phyloP scores from a whole-genome alignment of 129 eudicot species.

The Centella asiatica region DNA sequence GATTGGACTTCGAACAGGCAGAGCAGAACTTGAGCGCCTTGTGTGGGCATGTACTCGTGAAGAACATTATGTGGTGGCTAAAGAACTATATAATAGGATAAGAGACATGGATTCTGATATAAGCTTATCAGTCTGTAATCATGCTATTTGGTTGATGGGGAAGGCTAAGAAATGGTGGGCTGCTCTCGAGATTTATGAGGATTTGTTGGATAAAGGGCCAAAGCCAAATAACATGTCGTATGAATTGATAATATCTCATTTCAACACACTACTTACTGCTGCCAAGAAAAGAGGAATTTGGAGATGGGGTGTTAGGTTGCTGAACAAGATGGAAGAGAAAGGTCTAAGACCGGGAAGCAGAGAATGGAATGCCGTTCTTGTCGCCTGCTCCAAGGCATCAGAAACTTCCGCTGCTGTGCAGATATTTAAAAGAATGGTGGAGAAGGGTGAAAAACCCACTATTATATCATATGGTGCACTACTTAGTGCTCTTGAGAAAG shows the following conservation, averaged over 20 bases:
- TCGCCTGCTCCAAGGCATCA: slow-evolving; percentile 90
- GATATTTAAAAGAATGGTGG: slow-evolving; percentile 76
- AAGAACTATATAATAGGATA: slow-evolving; percentile 69
- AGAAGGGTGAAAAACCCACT: slow-evolving; percentile 82
- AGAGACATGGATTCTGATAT: slow-evolving; percentile 53
- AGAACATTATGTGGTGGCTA: slow-evolving; percentile 64
- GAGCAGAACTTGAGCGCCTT: slow-evolving; percentile 60
- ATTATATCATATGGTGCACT: slow-evolving; percentile 84
- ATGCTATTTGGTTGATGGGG: slow-evolving; percentile 83
- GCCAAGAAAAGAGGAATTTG: slow-evolving; percentile 78
- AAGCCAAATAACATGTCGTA: slow-evolving; percentile 81
- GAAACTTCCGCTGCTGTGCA: slow-evolving; percentile 77
- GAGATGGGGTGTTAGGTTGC: slow-evolving; percentile 81
- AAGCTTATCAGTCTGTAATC: slow-evolving; percentile 88
- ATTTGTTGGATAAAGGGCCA: slow-evolving; percentile 81
- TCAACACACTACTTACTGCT: slow-evolving; percentile 59
- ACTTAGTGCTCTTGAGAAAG: slow-evolving; percentile 84
- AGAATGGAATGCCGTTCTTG: slow-evolving; percentile 93
- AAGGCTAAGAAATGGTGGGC: slow-evolving; percentile 99
- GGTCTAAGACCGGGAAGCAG: slow-evolving; percentile 79
- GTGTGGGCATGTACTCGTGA: slow-evolving; percentile 92
- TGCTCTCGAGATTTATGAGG: slow-evolving; percentile 88
- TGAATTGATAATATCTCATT: slow-evolving; percentile 80
- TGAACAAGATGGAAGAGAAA: slow-evolving; percentile 84
- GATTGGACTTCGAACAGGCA: slow-evolving; percentile 47